Base-by-base conservation (phyloP, 2,329 filamentous ascomycete species). In the Aspergillus phoenicis region DNA sequence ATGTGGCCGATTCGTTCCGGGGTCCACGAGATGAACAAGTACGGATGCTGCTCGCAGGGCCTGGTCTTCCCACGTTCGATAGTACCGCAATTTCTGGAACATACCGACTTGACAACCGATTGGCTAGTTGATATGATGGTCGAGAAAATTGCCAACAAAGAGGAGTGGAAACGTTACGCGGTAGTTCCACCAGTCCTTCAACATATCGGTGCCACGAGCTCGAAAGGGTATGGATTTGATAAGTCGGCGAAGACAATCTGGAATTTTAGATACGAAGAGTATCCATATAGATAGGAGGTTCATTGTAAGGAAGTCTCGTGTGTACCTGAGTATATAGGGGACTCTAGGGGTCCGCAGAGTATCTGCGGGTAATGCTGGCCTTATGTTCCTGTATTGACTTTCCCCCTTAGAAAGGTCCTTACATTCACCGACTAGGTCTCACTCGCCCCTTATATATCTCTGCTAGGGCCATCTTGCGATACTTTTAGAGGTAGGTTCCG, bases 41-140 rank as follows among this genome's bases (percentile, higher is more conserved):
- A 73, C 48, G 78, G 76, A 11, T 80, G 78, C 64, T 81, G 78
- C 59, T 73, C 74, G 4, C 79, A 82, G 67, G 79, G 71, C 6
- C 71, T 80, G 4, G 72, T 80, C 13, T 81, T 79, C 38, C 77
- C 78, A 3, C 61, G 61, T 3, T 22, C 11, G 70, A 73, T 56
- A 26, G 60, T 65, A 4, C 61, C 57, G 4, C 38, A 15, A 0
- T 62, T 66, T 11, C 36, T 62, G 1, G 62, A 64, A 1, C 51
- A 43, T 26, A 62, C 60, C 4, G 64, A 62, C 2, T 11, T 62
- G 24, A 64, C 55, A 1, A 60, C 64, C 5, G 60, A 64, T 8
- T 64, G 59, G 59, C 11, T 66, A 15, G 59, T 62, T 17, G 63
- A 65, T 52, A 64, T 64, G 60, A 64, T 64, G 63, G 26, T 63